Evolutionary conservation across 225 moss, liverwort and hornwort genomes (phyloP).

Genomic region (Physcomitrium patens): DNA sequence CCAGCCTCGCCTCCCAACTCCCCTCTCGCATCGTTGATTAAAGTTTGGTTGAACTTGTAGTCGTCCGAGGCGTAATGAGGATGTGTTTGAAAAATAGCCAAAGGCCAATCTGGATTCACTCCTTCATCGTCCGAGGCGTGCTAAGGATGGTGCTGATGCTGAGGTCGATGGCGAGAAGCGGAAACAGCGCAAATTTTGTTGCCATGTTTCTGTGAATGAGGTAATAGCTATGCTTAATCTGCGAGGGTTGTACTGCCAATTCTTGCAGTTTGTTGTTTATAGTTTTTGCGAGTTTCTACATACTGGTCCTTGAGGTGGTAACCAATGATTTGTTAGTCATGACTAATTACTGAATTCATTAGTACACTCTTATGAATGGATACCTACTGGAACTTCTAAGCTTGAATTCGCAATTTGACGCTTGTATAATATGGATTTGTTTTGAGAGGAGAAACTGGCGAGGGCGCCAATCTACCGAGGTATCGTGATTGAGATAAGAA

Average conservation of each 20-base stretch:
- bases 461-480: conserved; percentile 74
- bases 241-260: conserved; percentile 6
- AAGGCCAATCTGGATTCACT: too few relatives aligned
- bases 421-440: conserved; percentile 19
- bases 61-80: conserved; percentile 81
- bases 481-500: conserved; percentile 98
- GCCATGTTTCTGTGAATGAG: not conserved
- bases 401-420: conserved; percentile 22
- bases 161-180: conserved; percentile 87
- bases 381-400: not conserved
- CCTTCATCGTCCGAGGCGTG: too few relatives aligned
- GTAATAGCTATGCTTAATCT: not conserved
- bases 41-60: conserved; percentile 51
- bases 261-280: not conserved
- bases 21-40: too few relatives aligned
- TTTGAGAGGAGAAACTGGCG: conserved; percentile 83
- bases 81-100: too few relatives aligned
- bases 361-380: not conserved
- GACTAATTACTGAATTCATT: not conserved
- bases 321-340: not conserved
- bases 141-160: conserved; percentile 65
- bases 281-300: not conserved
- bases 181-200: conserved; percentile 85
- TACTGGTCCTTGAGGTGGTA: not conserved
- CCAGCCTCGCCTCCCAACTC: too few relatives aligned